Evolutionary conservation across 108 stramenopile genomes (phyloP), one percentile per base, ranked within the genome.

Genomic region (Seminavis robusta): DNA sequence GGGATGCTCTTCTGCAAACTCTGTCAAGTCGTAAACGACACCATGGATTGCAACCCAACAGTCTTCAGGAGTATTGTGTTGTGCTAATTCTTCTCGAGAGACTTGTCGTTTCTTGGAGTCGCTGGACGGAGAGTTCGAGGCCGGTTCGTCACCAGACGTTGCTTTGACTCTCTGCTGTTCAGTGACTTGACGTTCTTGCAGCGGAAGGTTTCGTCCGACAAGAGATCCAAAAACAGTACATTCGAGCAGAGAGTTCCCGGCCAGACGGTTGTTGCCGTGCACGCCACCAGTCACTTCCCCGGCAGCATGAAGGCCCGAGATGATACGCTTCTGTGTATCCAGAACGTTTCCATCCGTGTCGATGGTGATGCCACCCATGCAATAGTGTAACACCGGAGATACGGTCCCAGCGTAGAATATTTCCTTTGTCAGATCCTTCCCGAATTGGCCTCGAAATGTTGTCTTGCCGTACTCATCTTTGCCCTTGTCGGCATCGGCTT

Each of bases 201-300:
- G 69, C 1, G 85, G 85, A 45, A 90, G 65, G 47, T 81, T 88
- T 58, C 78, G 71, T 7, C 96, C 98, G 7, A 84, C 85, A 24
- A 84, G 67, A 7, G 88, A 73, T 25, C 95, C 95, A 63, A 86
- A 93, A n/a, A 96, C 95, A 6, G 88, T 87, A 60, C 95, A 96
- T 45, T 96, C 95, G 44, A 94, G 69, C 28, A 96, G 73, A 20
- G 79, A 82, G 62, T 94, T 96, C 1, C 95, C 95, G 16, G 82
- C 95, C 21, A 96, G 72, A 10, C 88, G 70, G 49, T 92, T 90
- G 38, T 53, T 66, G 3, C 85, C 84, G 33, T 93, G 84, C 37
- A 93, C 86, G 0, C 86, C 90, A 33, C 90, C 90, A 8, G 84
- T 81, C 6, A 86, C 86, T 69, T 92, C 90, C 7, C 90, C 88